phyloP scores from a whole-genome alignment of 495 filamentous ascomycete genomes.

The Aeminium ludgeri region DNA sequence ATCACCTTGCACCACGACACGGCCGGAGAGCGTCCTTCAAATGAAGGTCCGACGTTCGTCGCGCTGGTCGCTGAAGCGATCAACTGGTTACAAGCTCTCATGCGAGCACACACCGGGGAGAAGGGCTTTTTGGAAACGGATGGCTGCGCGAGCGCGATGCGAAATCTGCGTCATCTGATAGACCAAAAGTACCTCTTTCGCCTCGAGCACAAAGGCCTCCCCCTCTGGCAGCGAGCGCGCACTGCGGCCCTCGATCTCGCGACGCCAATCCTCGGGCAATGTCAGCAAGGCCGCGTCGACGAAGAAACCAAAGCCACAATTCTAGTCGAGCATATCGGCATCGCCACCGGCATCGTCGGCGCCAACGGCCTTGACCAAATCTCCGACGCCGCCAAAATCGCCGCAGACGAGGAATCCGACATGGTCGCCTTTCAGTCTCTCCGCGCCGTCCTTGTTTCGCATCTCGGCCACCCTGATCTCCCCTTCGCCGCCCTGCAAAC shows the following conservation, averaged over 20 bases:
- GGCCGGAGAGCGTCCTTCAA: background rate
- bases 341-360: constrained; percentile 41
- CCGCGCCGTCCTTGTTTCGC: constrained; percentile 53
- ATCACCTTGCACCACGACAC: constrained; percentile 47
- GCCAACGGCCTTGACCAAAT: constrained; percentile 21
- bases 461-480: constrained; percentile 47
- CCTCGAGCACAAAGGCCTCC: constrained; percentile 40
- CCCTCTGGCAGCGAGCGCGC: constrained; percentile 68
- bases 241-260: constrained; percentile 39
- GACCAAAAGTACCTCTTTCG: constrained; percentile 35
- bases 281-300: constrained; percentile 36
- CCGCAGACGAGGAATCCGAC: constrained; percentile 59
- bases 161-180: constrained; percentile 45
- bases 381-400: constrained; percentile 28
- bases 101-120: constrained; percentile 22
- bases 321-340: constrained; percentile 42
- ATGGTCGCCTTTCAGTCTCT: constrained; percentile 54
- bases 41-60: constrained; percentile 49
- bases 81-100: constrained; percentile 45
- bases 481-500: constrained; percentile 48
- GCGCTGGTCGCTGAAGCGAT: constrained; percentile 73
- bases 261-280: constrained; percentile 43
- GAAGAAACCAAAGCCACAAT: constrained; percentile 28
- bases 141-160: constrained; percentile 42
- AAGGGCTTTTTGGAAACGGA: constrained; percentile 12